Evolutionary conservation across 2,329 filamentous ascomycete species (phyloP), one percentile per base, ranked within the genome.

Genomic region (Acarospora socialis): DNA sequence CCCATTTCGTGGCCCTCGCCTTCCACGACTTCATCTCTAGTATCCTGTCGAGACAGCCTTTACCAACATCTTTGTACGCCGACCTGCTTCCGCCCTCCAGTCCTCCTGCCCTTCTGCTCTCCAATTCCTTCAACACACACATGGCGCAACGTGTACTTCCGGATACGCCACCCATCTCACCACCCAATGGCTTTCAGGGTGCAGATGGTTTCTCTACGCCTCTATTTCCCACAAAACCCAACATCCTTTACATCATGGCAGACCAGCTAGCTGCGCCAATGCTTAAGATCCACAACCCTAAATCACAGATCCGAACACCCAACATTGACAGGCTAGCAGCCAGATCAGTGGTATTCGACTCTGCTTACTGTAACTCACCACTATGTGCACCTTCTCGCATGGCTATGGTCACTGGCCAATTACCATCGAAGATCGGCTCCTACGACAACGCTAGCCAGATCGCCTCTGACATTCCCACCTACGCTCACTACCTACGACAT

Each of bases 191-290:
- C n/a, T n/a, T n/a, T n/a, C n/a, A n/a, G n/a, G n/a, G n/a, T n/a
- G n/a, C n/a, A n/a, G n/a, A n/a, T n/a, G n/a, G n/a, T n/a, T n/a
- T n/a, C n/a, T n/a, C n/a, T n/a, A n/a, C n/a, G n/a, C n/a, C n/a
- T n/a, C n/a, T n/a, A n/a, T n/a, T n/a, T n/a, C 25, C 51, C 37
- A 63, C 63, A 44, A 68, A 67, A 52, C 79, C 79, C 39, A 86
- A 86, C 56, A 81, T 87, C 44, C 66, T 86, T 28, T 93, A 90
- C 65, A 92, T 94, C 61, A 93, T 94, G 84, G 86, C 86, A 33
- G 86, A 94, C 59, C 86, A 94, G 62, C 73, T 94, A 54, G 81
- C 86, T 12, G 86, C 86, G 17, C 86, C 86, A 12, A 70, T 86
- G 45, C 72, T 94, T 45, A 87, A 84, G 62, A 87, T 93, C 63